phyloP scores from a whole-genome alignment of 768 basidiomycete genomes.

The Brasilioporus rufonigricans region DNA sequence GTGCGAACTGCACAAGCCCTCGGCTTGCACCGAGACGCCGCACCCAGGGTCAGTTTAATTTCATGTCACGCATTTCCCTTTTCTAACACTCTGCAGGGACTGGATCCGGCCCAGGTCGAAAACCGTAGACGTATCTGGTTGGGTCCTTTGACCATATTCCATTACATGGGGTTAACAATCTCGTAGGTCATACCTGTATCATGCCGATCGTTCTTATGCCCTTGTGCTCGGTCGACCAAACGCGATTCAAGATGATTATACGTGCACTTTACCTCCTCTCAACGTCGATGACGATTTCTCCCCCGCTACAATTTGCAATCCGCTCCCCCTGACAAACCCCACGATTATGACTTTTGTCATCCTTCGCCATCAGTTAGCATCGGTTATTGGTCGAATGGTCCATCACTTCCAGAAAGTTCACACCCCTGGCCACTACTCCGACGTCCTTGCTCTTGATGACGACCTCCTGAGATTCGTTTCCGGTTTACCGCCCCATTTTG shows the following conservation, averaged over 20 bases:
- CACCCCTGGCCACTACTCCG: conserved; percentile 74
- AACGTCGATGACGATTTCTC: conserved; percentile 67
- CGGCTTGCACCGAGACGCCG: conserved; percentile 87
- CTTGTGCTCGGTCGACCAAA: conserved; percentile 88
- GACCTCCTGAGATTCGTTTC: conserved; percentile 77
- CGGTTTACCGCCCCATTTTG: conserved; percentile 74
- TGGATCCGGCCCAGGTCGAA: conserved; percentile 76
- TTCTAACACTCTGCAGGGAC: conserved; percentile 43
- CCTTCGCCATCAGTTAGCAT: conserved; percentile 76
- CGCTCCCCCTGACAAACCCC: conserved; percentile 62
- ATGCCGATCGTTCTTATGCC: conserved; percentile 91
- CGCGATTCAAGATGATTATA: conserved; percentile 87
- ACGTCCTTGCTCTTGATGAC: conserved; percentile 79
- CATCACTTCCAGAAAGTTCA: conserved; percentile 91
- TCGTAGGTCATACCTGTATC: conserved; percentile 82
- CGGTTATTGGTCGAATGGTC: conserved; percentile 86
- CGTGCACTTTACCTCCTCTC: conserved; percentile 73
- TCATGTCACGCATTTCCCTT: background rate
- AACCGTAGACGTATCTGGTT: conserved; percentile 91
- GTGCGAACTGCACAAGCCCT: conserved; percentile 92
- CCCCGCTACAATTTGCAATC: conserved; percentile 42
- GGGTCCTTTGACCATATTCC: background rate
- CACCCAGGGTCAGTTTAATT: conserved; percentile 61
- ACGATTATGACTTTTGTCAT: conserved; percentile 89
- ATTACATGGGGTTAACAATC: conserved; percentile 5